Base-by-base conservation (phyloP, 345 rosid genomes). In the Reutealis trisperma region DNA sequence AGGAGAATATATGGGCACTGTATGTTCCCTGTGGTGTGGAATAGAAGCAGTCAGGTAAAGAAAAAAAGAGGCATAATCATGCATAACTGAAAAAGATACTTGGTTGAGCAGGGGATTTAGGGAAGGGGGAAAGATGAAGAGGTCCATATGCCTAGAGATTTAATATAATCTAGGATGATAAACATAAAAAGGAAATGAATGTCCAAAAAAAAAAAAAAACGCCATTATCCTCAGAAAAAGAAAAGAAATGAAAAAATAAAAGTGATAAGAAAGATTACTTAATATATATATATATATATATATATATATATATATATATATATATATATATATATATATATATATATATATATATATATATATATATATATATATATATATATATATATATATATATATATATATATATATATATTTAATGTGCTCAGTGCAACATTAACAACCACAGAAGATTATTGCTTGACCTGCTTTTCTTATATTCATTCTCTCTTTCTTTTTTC, bases 1-100 rank as follows among this genome's bases (percentile, higher is more conserved):
- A 84, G 14, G 98, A 92, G 83, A 94, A 92, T 86, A 96, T 94
- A 86, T 92, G 97, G 57, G 94, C 90, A 88, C 96, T 94, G 83
- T 91, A 94, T 45, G 97, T 92, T 78, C 97, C 99, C 97, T 96
- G 93, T 67, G 41, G 41, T 37, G 5, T 72, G 79, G 22, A 63
- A 71, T 10, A 12, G 42, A 4, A 67, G 27, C 60, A 49, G 37
- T 69, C 60, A 27, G 54, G 47, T 37, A 37, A 37, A 37, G 2
- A 1, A 67, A 22, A 77, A 71, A 55, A 14, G 41, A 18, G 58
- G n/a, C 19, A 18, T 6, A 15, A 5, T 54, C 15, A 45, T 73
- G 41, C 41, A 66, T 45, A 77, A 25, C 27, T 27, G 7, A 25
- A 59, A 66, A 41, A 42, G 55, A 16, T 16, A 51, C 4, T 12